phyloP scores from a whole-genome alignment of 495 filamentous ascomycete species.

The Hyaloscypha finlandica region DNA sequence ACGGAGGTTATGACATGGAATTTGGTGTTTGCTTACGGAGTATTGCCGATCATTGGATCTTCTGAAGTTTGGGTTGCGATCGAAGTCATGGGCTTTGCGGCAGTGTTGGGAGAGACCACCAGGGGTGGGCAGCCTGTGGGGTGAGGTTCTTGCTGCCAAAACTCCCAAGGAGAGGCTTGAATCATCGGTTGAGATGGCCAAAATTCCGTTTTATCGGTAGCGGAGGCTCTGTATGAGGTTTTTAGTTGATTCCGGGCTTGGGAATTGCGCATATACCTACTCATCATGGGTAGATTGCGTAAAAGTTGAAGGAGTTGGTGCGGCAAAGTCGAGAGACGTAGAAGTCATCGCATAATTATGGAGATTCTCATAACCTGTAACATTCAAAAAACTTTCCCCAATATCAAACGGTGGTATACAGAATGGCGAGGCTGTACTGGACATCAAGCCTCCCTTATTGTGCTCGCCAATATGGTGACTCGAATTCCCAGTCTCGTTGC shows the following conservation, averaged over 20 bases:
- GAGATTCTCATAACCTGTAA: not conserved
- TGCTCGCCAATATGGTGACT: not conserved
- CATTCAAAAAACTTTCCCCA: not conserved
- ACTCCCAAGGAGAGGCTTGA: not conserved
- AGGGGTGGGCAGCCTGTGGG: not conserved
- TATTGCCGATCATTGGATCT: not conserved
- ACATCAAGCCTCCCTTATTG: not conserved
- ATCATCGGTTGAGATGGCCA: too few relatives aligned
- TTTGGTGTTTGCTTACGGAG: not conserved
- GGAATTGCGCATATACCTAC: not conserved
- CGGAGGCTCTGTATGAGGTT: too few relatives aligned
- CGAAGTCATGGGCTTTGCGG: not conserved
- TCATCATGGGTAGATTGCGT: not conserved
- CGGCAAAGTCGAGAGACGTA: not conserved
- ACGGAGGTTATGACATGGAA: not conserved
- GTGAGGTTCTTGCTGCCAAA: not conserved
- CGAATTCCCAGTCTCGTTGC: not conserved
- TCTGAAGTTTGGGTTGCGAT: not conserved
- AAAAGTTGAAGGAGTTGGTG: not conserved
- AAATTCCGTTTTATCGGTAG: too few relatives aligned
- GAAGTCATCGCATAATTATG: not conserved
- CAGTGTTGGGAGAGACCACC: not conserved
- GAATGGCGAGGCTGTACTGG: not conserved
- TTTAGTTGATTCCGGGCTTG: too few relatives aligned
- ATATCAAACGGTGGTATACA: not conserved